A percentile compares a stretch with the other conserved stretches of the same genome.
These are phyloP conservation scores for Phlebiopsis gigantea DNA, from an alignment of 768 basidiomycete genomes.

Conservation along the genomic window DNA sequence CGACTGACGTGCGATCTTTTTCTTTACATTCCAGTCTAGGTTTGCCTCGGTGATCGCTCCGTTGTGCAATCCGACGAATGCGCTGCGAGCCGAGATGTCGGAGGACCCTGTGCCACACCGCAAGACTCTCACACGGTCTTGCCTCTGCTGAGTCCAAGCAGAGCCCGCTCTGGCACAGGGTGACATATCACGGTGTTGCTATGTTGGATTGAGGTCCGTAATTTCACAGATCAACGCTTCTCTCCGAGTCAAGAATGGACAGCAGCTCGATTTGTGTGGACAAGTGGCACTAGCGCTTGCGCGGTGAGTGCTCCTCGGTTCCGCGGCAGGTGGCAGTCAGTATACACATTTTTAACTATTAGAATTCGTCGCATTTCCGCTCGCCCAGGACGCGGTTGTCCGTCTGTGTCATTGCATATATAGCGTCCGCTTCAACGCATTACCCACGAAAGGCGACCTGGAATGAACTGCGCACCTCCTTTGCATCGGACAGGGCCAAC, in stretches of 20 bases:
- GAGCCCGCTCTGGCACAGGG: background rate
- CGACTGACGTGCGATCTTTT: slow-evolving; percentile 2
- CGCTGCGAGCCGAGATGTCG: background rate
- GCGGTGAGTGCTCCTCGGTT: background rate
- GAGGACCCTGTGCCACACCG: background rate
- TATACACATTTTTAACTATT: background rate
- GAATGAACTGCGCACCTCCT: background rate
- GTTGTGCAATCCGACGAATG: background rate
- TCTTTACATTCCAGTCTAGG: background rate
- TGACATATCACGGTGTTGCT: background rate
- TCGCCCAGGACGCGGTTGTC: background rate
- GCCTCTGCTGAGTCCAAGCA: background rate
- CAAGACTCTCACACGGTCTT: background rate
- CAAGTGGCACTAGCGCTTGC: background rate
- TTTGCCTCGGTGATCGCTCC: background rate
- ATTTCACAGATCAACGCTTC: background rate
- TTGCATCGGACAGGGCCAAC: background rate
- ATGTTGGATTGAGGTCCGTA: background rate
- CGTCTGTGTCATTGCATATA: background rate
- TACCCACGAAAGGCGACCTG: background rate
- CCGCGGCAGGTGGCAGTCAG: background rate
- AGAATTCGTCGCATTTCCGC: background rate
- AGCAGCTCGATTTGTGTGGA: background rate
- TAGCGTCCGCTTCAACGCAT: background rate
- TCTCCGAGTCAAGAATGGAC: background rate